Evolutionary conservation across 2,329 filamentous ascomycete species (phyloP).

Genomic region (Sordariomycetes sp.): DNA sequence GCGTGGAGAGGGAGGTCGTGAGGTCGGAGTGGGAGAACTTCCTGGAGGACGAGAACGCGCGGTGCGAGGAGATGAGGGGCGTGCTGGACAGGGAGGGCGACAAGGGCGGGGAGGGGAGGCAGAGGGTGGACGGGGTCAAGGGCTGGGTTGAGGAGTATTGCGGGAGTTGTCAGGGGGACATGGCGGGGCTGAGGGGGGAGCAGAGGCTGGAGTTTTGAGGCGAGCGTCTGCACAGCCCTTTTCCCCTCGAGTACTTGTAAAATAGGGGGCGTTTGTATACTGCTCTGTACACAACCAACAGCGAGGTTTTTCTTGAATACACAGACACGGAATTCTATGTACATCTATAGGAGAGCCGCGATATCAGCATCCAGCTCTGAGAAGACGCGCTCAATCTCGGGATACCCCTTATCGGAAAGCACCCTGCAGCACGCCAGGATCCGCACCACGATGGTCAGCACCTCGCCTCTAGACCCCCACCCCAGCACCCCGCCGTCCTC

Average conservation of each 20-base stretch:
- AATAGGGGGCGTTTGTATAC: not conserved
- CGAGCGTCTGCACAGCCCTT: not conserved
- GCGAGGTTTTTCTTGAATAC: not conserved
- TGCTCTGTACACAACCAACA: not conserved
- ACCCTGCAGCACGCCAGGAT: conserved; percentile 27
- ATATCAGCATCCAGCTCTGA: conserved; percentile 3
- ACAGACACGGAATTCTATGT: not conserved
- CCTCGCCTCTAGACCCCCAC: conserved; percentile 57
- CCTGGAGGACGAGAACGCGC: conserved; percentile 66
- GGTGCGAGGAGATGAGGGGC: conserved; percentile 52
- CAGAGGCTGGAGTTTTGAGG: conserved; percentile 12
- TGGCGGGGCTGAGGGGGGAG: conserved; percentile 18
- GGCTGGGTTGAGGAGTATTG: conserved; percentile 44
- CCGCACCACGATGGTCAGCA: conserved; percentile 50
- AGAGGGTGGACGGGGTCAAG: conserved; percentile 24
- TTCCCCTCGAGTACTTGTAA: not conserved
- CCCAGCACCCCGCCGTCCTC: conserved; percentile 55
- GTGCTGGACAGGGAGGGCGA: conserved; percentile 1
- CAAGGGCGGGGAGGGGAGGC: conserved; percentile 15
- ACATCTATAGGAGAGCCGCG: conserved; percentile 4
- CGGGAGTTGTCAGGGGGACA: conserved; percentile 42
- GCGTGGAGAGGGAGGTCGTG: conserved; percentile 76
- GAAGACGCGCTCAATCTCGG: conserved; percentile 8
- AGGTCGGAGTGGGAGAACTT: conserved; percentile 89
- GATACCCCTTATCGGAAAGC: conserved; percentile 2